Conservation (phyloP, 2,329 filamentous ascomycete genomes). For the Coniochaeta sp. region DNA sequence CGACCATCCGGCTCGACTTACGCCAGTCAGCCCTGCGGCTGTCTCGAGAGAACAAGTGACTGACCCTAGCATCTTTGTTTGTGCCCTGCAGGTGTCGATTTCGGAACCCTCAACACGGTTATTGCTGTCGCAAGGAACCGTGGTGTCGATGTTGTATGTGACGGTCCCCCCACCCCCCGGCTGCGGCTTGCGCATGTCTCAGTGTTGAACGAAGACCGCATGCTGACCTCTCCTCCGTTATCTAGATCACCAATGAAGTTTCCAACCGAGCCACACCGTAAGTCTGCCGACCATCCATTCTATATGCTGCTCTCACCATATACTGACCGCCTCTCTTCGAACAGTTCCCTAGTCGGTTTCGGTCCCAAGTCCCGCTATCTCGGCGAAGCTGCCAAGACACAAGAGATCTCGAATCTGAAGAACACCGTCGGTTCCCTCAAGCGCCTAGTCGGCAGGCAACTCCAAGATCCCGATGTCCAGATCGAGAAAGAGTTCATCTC, state of each 20-base stretch:
- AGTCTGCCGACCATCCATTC: constrained; percentile 32
- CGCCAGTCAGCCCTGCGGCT: neutral
- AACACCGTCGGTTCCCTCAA: constrained; percentile 94
- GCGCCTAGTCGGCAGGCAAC: constrained; percentile 78
- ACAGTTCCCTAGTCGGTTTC: constrained; percentile 87
- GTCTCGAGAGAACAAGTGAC: constrained; percentile 4
- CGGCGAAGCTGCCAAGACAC: constrained; percentile 92
- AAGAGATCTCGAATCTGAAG: constrained; percentile 99
- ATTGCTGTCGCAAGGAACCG: constrained; percentile 97
- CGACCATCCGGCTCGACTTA: neutral
- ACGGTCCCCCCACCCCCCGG: neutral
- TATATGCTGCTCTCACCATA: constrained; percentile 1
- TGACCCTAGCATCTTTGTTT: constrained; percentile 7
- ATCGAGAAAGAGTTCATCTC: constrained; percentile 90
- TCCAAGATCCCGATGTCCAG: constrained; percentile 86
- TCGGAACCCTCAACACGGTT: constrained; percentile 94
- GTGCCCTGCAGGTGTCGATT: constrained; percentile 69
- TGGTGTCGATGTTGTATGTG: constrained; percentile 95
- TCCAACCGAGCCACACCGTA: constrained; percentile 98
- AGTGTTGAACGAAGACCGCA: neutral
- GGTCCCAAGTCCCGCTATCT: constrained; percentile 89
- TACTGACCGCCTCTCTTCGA: constrained; percentile 3
- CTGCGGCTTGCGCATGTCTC: neutral
- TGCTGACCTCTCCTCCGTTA: constrained; percentile 4
- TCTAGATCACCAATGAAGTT: constrained; percentile 94